Evolutionary conservation across 345 rosid species (phyloP), one percentile per base, ranked within the genome.

Genomic region (Corchorus olitorius): DNA sequence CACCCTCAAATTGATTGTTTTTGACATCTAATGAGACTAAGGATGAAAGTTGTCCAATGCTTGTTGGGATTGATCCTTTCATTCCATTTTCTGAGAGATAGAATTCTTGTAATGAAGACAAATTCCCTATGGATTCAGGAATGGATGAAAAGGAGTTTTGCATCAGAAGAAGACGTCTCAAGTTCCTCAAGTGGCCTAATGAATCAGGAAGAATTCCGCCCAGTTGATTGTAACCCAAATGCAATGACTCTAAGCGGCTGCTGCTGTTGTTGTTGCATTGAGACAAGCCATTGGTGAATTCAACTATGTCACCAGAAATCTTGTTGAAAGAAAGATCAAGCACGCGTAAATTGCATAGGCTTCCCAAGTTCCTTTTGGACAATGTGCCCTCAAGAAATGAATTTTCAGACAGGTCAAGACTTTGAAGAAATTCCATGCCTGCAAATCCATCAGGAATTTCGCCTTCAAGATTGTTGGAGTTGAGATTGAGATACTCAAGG

Each of bases 391-490:
- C 13, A 11, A 49, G 11, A 49, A 10, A 10, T 49, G 53, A 10
- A 49, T 49, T 49, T 10, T 10, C 1, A 49, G 53, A 49, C 53
- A 49, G 13, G 4, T 49, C 53, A 49, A 49, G 53, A 15, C 3
- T 10, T 49, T 12, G 60, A 50, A 22, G 56, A 59, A 8, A 76
- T 46, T 64, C 56, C 76, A 16, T 55, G 73, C 46, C 75, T 22
- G 85, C 85, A 6, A 85, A 41, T 35, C 77, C 61, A 50, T 20
- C 55, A 33, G 86, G 82, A 58, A 83, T 70, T 49, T 68, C 61
- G 54, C 84, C 86, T 41, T 19, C 6, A 50, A 58, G 59, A 60
- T 11, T 66, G 66, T 59, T 79, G 52, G 9, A 77, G 17, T 14
- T 17, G 52, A 39, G 49, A 65, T 65, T 8, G 33, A 84, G 80